A percentile compares a stretch with the other conserved stretches of the same genome.
phyloP scores from a whole-genome alignment of 495 filamentous ascomycete species.

The Schizothecium vesticola region DNA sequence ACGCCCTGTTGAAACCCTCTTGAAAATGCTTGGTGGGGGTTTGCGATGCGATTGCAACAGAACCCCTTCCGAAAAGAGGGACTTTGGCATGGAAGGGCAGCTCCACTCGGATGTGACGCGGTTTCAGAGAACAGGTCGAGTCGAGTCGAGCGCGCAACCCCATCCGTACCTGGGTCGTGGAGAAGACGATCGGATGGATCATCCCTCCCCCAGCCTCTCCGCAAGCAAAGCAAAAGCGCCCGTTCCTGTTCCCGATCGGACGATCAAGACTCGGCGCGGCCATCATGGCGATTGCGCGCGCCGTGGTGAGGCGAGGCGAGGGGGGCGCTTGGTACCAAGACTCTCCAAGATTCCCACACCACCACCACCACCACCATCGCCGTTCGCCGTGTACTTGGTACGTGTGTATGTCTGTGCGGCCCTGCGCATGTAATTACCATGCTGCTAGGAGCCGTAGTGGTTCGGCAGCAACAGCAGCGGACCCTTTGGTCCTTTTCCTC shows the following conservation, averaged over 20 bases:
- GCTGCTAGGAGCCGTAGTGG: not conserved
- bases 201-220: not conserved
- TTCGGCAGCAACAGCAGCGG: too few relatives aligned
- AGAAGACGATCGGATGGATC: not conserved
- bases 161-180: not conserved
- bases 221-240: not conserved
- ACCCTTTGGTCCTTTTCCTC: not conserved
- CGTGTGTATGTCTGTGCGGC: not conserved
- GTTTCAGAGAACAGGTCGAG: constrained; percentile 4
- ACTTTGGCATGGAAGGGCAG: not conserved
- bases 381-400: too few relatives aligned
- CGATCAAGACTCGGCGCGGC: not conserved
- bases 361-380: not conserved
- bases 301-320: not conserved
- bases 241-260: not conserved
- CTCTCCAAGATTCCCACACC: not conserved
- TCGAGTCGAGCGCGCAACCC: not conserved
- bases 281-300: not conserved
- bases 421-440: not conserved
- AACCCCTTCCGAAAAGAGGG: not conserved
- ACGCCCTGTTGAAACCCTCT: constrained; percentile 8
- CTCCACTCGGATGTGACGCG: constrained; percentile 8
- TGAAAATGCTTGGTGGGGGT: constrained; percentile 2
- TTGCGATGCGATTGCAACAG: constrained; percentile 8
- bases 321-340: not conserved